Base-by-base conservation (phyloP, 2,329 filamentous ascomycete species). In the Fusarium sp. region DNA sequence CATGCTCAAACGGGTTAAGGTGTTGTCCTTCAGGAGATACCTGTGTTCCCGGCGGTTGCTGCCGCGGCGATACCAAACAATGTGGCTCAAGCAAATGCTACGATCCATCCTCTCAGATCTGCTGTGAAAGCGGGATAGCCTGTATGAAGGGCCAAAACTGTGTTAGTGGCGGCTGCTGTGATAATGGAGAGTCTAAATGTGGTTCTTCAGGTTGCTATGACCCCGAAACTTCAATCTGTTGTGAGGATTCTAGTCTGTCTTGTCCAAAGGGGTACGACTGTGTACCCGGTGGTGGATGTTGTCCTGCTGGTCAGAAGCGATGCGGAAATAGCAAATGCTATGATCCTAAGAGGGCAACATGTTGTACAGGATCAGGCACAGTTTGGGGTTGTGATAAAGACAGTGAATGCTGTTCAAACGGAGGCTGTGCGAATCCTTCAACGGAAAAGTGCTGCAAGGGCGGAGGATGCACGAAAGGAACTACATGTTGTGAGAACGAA, bases 311-410 rank as follows among this genome's bases (percentile, higher is more conserved):
- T 0, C 60, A 63, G 11, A 62, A 63, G n/a, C 31, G 57, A 0
- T 63, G 57, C 4, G 60, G 60, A 0, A 62, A 63, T 3, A 57
- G 57, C 12, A 63, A 62, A 12, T 63, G 60, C 12, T 63, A 63
- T n/a, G 54, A 63, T 3, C 60, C 60, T 0, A 38, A 45, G 10
- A 62, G 31, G 3, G 15, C 49, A 0, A 62, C 42, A 0, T 63
- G 60, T 0, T 63, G 60, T 15, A 62, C 58, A 0, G 58, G 57
- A 0, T 16, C 49, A 5, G 47, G 58, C 1, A 63, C 41, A n/a
- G 60, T 57, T 0, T 63, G 60, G 60, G 31, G 41, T 2, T 63
- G 60, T 4, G 40, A 51, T 2, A 38, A 42, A 6, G 18, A 23
- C 1, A 46, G 38, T 3, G 40, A 62, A 1, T 63, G 60, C 3